Base-by-base conservation (phyloP, 768 basidiomycete genomes). In the Trametes cinnabarina region DNA sequence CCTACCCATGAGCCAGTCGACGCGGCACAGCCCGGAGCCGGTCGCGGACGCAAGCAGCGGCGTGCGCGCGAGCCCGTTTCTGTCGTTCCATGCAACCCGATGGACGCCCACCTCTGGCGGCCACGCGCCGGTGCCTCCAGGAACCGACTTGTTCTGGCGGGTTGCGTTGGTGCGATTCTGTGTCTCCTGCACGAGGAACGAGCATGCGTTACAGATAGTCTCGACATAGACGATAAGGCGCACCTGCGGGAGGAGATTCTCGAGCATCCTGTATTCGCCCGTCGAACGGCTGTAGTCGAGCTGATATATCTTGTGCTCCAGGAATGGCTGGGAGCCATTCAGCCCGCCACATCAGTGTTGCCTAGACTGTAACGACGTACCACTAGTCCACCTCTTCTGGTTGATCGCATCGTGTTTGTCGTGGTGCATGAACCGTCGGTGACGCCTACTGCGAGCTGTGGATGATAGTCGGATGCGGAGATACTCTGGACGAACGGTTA, bases 231-330 rank as follows among this genome's bases (percentile, higher is more conserved):
- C 26, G 11, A 6, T n/a, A n/a, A n/a, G n/a, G 23, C 30, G 26
- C 61, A 86, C 94, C 72, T 86, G 82, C 2, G 94, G 92, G 7
- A 88, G 70, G 64, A 96, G 86, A 22, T 83, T 82, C 57, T 98
- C 96, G n/a, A 94, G 73, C 86, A 98, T 92, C 22, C 95, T 79
- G 68, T 82, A 94, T 58, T 91, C 84, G 20, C 83, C 82, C 0
- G 82, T 82, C 7, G 79, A 82, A 39, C 88, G 84, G 64, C 85
- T 93, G 65, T 91, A 93, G 71, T 98, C 96, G 51, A 98, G 79
- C 67, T 91, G 90, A 65, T 84, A 97, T 17, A 96, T 78, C 70
- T 84, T 86, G 69, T 91, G 87, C 15, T 85, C 77, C 61, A 92
- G 84, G 66, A 90, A 87, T 0, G 90, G 87, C 88, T 92, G 60